These are phyloP conservation scores for Cenchrus purpureus DNA, from an alignment of 176 grass and related monocot species.

Conservation along the genomic window DNA sequence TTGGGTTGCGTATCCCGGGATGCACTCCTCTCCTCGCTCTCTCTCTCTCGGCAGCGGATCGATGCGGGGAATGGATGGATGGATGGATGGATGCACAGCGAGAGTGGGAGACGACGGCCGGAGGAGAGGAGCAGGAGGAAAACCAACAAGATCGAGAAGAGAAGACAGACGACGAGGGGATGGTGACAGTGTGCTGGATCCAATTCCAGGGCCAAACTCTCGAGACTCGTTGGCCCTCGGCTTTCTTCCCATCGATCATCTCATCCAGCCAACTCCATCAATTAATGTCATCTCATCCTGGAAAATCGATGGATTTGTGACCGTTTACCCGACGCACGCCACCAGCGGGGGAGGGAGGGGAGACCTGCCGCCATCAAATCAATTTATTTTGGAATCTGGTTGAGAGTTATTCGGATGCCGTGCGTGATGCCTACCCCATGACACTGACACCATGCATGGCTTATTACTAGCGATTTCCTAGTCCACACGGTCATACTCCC, in stretches of 20 bases:
- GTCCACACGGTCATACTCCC: too few species aligned
- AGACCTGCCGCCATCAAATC: slow-evolving; percentile 22
- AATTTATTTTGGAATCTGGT: background rate
- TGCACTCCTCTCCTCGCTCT: background rate
- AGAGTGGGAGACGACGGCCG: background rate
- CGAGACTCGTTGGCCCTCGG: too few species aligned
- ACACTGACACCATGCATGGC: too few species aligned
- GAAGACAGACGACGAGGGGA: too few species aligned
- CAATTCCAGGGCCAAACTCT: too few species aligned
- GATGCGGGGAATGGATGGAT: background rate
- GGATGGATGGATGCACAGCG: slow-evolving; percentile 6
- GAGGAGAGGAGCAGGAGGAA: background rate
- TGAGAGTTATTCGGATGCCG: background rate
- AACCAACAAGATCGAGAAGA: too few species aligned
- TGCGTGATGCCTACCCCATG: too few species aligned
- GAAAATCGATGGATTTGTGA: background rate
- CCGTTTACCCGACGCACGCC: slow-evolving; percentile 22
- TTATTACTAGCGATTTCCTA: too few species aligned
- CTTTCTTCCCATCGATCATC: too few species aligned
- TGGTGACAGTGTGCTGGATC: too few species aligned
- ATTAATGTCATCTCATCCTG: background rate
- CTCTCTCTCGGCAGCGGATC: background rate
- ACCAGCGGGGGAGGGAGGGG: background rate
- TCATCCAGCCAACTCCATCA: background rate
- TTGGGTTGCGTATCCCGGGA: slow-evolving; percentile 32